These are phyloP conservation scores for Neltuma alba DNA, from an alignment of 306 rosid genomes.

Conservation along the genomic window DNA sequence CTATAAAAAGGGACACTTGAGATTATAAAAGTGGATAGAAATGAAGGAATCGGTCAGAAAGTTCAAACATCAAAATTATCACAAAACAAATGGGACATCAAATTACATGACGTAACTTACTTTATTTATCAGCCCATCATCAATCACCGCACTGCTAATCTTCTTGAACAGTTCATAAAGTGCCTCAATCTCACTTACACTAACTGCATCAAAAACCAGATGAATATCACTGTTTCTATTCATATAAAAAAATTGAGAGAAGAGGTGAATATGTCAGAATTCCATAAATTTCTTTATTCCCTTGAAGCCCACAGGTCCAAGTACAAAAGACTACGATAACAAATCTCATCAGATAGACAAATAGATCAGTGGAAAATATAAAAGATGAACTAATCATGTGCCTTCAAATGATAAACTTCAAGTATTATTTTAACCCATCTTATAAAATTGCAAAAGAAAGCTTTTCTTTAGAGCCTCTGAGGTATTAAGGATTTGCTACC, in stretches of 20 bases:
- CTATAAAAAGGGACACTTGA: neutral
- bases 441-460: no score
- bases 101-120: constrained; percentile 34
- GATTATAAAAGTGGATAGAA: constrained; percentile 4
- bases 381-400: neutral
- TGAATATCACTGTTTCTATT: neutral
- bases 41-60: constrained; percentile 22
- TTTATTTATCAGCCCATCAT: constrained; percentile 82
- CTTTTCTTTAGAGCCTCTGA: no score
- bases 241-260: neutral
- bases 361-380: neutral
- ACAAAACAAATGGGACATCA: constrained; percentile 8
- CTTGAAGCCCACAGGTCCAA: neutral
- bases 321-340: neutral
- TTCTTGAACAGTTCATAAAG: constrained; percentile 80
- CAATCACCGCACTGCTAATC: constrained; percentile 71
- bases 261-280: neutral
- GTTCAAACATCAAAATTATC: constrained; percentile 27
- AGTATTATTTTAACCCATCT: neutral
- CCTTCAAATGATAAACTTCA: neutral
- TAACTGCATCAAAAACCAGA: constrained; percentile 59
- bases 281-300: neutral
- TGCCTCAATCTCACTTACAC: constrained; percentile 86
- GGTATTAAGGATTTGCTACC: no score
- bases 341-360: neutral